A percentile compares a stretch with the other conserved stretches of the same genome.
phyloP scores from a whole-genome alignment of 177 flowering plant species.

The Vitis hybrid region DNA sequence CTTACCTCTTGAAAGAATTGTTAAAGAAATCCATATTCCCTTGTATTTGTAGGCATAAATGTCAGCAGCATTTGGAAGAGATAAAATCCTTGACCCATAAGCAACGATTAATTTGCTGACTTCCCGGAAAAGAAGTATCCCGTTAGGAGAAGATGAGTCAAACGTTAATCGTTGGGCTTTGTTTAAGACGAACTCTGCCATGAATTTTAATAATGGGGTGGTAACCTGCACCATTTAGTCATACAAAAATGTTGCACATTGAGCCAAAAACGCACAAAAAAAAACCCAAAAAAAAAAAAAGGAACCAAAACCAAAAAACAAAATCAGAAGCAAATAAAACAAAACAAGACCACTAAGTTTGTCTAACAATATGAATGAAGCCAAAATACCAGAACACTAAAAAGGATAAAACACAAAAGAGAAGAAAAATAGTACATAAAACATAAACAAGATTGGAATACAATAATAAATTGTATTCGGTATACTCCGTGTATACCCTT shows the following conservation, averaged over 20 bases:
- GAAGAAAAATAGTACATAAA: not conserved
- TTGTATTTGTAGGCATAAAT: slow-evolving; percentile 89
- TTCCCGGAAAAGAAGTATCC: slow-evolving; percentile 98
- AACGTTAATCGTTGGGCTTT: slow-evolving; percentile 94
- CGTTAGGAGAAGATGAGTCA: slow-evolving; percentile 98
- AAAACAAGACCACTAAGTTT: not conserved
- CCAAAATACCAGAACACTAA: not conserved
- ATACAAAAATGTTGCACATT: not conserved
- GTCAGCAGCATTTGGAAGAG: slow-evolving; percentile 76
- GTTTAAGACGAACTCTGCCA: slow-evolving; percentile 95
- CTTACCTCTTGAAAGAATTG: slow-evolving; percentile 84
- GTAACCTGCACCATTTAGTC: slow-evolving; percentile 71
- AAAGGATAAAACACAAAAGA: too few relatives aligned
- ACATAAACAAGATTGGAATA: slow-evolving; percentile 2
- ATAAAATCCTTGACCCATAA: slow-evolving; percentile 84
- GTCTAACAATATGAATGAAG: not conserved
- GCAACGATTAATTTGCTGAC: slow-evolving; percentile 93
- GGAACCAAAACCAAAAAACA: too few relatives aligned
- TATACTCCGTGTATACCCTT: too few relatives aligned
- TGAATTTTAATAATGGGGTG: slow-evolving; percentile 87
- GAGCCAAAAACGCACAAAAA: not conserved
- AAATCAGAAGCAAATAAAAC: too few relatives aligned
- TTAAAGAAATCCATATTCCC: slow-evolving; percentile 92
- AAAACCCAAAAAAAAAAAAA: not conserved
- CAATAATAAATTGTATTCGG: not conserved